phyloP scores from a whole-genome alignment of 139 green algal genomes.

The Tetradesmus lagerheimii region DNA sequence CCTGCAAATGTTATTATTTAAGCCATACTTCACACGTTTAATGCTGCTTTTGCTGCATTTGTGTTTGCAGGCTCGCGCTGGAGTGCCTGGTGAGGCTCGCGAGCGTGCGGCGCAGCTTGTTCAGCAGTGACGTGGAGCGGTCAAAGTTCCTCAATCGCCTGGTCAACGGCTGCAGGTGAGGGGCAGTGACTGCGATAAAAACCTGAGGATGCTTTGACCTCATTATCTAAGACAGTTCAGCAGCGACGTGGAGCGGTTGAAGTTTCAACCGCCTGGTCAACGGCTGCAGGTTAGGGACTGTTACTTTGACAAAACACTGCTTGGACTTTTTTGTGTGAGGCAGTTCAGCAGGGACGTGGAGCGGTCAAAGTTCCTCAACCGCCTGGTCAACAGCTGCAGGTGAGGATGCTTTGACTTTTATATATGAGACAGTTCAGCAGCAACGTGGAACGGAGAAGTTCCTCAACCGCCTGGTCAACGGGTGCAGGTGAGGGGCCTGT shows the following conservation, averaged over 20 bases:
- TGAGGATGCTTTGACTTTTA: too few relatives aligned
- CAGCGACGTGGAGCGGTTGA: conserved; percentile 85
- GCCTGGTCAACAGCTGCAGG: conserved; percentile 72
- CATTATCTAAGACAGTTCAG: too few relatives aligned
- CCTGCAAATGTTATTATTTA: too few relatives aligned
- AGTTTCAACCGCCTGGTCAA: conserved; percentile 88
- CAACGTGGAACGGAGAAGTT: conserved; percentile 91
- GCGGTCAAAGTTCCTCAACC: conserved; percentile 87
- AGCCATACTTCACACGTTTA: too few relatives aligned
- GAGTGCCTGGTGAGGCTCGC: conserved; percentile 85
- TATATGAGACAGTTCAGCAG: too few relatives aligned
- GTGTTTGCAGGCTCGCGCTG: conserved; percentile 46
- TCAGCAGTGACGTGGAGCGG: conserved; percentile 90
- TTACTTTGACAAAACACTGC: too few relatives aligned
- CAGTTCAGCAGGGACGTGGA: conserved; percentile 89
- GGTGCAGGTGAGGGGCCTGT: conserved; percentile 49
- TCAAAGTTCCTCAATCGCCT: conserved; percentile 86
- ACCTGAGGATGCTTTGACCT: too few relatives aligned
- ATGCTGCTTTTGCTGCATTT: too few relatives aligned
- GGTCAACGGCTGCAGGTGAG: conserved; percentile 64
- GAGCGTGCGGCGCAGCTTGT: conserved; percentile 91
- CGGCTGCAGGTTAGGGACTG: conserved; percentile 50
- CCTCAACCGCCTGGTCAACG: conserved; percentile 78
- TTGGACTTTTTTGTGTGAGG: too few relatives aligned
- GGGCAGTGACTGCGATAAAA: too few relatives aligned